These are phyloP conservation scores for Paramecium sexaurelia DNA, from an alignment of 73 alveolate species.

Conservation along the genomic window DNA sequence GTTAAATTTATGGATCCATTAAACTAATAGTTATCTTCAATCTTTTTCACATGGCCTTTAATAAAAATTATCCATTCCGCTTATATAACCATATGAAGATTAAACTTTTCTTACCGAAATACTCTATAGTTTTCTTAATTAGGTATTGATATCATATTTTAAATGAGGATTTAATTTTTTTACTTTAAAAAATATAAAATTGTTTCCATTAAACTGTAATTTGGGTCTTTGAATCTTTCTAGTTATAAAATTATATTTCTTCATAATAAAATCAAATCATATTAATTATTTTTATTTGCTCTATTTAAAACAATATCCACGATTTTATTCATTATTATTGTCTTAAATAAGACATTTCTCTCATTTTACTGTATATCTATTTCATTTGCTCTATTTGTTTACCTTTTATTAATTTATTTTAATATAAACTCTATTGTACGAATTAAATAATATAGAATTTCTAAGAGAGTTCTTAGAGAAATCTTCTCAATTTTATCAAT, in stretches of 20 bases:
- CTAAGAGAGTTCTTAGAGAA: no score
- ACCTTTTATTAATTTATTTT: neutral
- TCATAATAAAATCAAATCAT: neutral
- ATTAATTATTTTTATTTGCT: neutral
- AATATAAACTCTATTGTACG: neutral
- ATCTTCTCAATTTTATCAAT: no score
- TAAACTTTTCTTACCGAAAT: neutral
- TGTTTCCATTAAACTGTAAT: neutral
- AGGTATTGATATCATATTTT: neutral
- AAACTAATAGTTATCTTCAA: no score
- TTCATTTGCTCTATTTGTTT: slow-evolving; percentile 13
- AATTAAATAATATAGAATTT: neutral
- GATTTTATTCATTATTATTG: neutral
- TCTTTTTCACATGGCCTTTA: slow-evolving; percentile 9
- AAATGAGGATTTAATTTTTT: neutral
- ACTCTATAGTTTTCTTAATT: neutral
- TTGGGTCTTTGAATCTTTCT: slow-evolving; percentile 6
- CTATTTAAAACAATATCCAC: slow-evolving; percentile 9
- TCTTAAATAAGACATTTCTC: neutral
- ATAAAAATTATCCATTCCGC: slow-evolving; percentile 14
- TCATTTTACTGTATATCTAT: neutral
- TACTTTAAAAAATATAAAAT: neutral
- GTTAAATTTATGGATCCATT: neutral
- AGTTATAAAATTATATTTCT: neutral
- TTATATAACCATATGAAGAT: neutral